Base-by-base conservation (phyloP, 768 basidiomycete species). In the Pilatotrama ljubarskyi region DNA sequence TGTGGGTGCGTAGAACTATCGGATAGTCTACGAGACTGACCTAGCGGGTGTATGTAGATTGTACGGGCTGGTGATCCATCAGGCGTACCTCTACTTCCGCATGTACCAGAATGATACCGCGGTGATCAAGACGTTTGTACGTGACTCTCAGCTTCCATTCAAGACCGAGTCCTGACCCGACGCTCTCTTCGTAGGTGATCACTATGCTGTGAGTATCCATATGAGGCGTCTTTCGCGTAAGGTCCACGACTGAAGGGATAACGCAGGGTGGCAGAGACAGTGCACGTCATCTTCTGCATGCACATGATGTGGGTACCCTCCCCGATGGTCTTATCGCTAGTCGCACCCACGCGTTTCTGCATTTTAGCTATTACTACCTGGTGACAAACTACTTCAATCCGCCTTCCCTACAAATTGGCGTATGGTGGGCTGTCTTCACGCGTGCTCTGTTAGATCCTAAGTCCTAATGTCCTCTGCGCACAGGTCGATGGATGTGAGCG, bases 41-140 rank as follows among this genome's bases (percentile, higher is more conserved):
- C n/a, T n/a, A n/a, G n/a, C n/a, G n/a, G n/a, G n/a, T n/a, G n/a
- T n/a, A n/a, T n/a, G n/a, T n/a, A 55, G 53, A 29, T 35, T 55
- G 18, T 46, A 18, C 18, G 53, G 53, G 2, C 20, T 55, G 13
- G 44, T 29, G n/a, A 36, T 22, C 5, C 53, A 55, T 29, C 53
- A 55, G 42, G 22, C 53, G 18, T 55, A 55, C 17, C 53, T 41
- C 3, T 55, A 55, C 43, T 55, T 32, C 22, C 53, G 53, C 13
- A 26, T 55, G 10, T 55, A 43, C 22, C 43, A 41, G 1, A 14
- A 13, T 4, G 53, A 55, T 29, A 35, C 5, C 6, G 1, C 3
- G 18, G 1, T 14, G 9, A 17, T 55, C 1, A 44, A 44, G 43
- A 8, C 11, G 1, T 11, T 55, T 5, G 53, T 55, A 44, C 15